These are phyloP conservation scores for Sclerotiophoma versabilis DNA, from an alignment of 2,329 filamentous ascomycete genomes.

Conservation along the genomic window DNA sequence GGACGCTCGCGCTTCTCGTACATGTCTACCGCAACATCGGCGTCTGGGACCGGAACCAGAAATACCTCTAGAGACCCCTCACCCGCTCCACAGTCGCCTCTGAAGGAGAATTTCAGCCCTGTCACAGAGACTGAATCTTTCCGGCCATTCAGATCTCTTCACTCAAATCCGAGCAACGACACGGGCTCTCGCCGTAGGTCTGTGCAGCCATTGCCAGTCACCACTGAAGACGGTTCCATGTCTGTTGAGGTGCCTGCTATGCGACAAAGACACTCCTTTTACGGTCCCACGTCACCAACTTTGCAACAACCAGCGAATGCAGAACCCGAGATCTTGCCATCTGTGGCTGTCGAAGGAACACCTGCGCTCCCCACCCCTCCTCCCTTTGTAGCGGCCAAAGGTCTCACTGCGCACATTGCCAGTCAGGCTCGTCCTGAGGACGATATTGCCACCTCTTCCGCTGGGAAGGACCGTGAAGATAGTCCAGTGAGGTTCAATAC, in stretches of 20 bases:
- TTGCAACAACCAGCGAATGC: constrained; percentile 19
- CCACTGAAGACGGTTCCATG: constrained; percentile 42
- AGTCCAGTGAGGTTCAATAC: constrained; percentile 33
- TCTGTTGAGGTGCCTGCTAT: constrained; percentile 23
- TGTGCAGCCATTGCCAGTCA: constrained; percentile 48
- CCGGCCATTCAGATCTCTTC: constrained; percentile 47
- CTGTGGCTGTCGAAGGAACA: not conserved
- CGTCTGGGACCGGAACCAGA: constrained; percentile 41
- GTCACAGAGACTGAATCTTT: constrained; percentile 30
- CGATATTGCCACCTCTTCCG: not conserved
- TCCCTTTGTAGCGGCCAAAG: constrained; percentile 5
- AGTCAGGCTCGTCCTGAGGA: constrained; percentile 10
- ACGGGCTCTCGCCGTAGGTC: constrained; percentile 45
- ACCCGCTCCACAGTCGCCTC: constrained; percentile 44
- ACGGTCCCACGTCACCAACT: constrained; percentile 37
- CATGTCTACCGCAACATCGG: constrained; percentile 47
- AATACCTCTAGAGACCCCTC: constrained; percentile 48
- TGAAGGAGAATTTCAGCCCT: constrained; percentile 33
- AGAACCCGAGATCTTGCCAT: not conserved
- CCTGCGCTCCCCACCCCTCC: not conserved
- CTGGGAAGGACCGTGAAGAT: constrained; percentile 23
- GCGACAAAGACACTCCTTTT: constrained; percentile 42
- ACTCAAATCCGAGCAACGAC: constrained; percentile 45
- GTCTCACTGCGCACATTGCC: constrained; percentile 13
- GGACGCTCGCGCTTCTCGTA: constrained; percentile 48